Percentiles rank a stretch among this genome's conserved stretches.
These are phyloP conservation scores for Penicillium crustosum DNA, from an alignment of 2,329 filamentous ascomycete species.

Conservation along the genomic window DNA sequence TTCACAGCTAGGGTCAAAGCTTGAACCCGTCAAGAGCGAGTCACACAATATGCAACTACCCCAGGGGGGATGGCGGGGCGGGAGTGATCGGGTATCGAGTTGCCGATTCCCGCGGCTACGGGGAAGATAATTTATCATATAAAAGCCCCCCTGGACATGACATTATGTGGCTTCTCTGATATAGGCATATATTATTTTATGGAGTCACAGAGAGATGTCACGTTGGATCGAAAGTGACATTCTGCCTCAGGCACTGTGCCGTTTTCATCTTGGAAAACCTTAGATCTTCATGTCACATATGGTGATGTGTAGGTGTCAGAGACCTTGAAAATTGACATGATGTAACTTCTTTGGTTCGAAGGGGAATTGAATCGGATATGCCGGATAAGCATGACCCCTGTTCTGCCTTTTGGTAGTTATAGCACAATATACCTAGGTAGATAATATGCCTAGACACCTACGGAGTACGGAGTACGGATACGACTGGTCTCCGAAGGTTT, in stretches of 20 bases:
- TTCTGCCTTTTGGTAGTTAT: background rate
- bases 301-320: background rate
- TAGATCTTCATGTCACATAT: background rate
- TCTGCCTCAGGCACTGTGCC: slow-evolving; percentile 3
- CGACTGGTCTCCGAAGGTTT: background rate
- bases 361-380: background rate
- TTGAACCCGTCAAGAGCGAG: slow-evolving; percentile 7
- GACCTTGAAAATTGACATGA: background rate
- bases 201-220: background rate
- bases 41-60: slow-evolving; percentile 5
- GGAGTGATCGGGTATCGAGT: slow-evolving; percentile 17
- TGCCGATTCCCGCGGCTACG: slow-evolving; percentile 22
- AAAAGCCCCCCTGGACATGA: background rate
- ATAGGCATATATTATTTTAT: too few species aligned
- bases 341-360: background rate
- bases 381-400: background rate
- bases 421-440: too few species aligned
- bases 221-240: background rate
- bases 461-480: background rate
- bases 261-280: background rate
- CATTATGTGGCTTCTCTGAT: too few species aligned
- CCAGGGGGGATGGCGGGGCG: slow-evolving; percentile 16
- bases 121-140: background rate
- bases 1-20: slow-evolving; percentile 9
- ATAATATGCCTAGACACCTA: too few species aligned